phyloP scores from a whole-genome alignment of 2,329 filamentous ascomycete species.

The Simplicillium aogashimaense region DNA sequence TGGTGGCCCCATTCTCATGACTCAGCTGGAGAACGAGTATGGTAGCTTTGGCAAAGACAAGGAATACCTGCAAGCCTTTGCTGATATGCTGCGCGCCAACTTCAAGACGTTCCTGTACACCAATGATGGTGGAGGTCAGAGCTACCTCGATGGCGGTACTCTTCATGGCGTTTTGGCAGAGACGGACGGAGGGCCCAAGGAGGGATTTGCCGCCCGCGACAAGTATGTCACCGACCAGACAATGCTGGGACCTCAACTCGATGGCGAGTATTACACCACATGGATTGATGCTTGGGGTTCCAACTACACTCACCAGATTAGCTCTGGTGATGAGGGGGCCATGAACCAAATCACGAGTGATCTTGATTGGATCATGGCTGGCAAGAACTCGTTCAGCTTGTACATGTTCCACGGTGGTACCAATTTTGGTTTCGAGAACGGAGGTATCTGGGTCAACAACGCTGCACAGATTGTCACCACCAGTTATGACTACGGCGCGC shows the following conservation, averaged over 20 bases:
- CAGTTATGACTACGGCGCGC: constrained; percentile 40
- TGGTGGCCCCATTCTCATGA: constrained; percentile 38
- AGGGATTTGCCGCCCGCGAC: constrained; percentile 28
- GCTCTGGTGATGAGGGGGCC: constrained; percentile 12
- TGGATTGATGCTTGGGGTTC: constrained; percentile 33
- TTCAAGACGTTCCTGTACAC: constrained; percentile 37
- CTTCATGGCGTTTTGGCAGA: constrained; percentile 33
- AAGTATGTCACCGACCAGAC: constrained; percentile 29
- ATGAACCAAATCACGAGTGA: constrained; percentile 19
- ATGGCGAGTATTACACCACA: constrained; percentile 39
- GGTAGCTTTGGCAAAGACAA: constrained; percentile 36
- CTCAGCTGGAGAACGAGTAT: constrained; percentile 42
- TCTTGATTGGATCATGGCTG: constrained; percentile 24
- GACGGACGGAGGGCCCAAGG: constrained; percentile 31
- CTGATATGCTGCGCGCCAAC: constrained; percentile 27
- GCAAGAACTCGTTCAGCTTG: constrained; percentile 33
- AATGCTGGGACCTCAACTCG: constrained; percentile 32
- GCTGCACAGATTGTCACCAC: constrained; percentile 28
- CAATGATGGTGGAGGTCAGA: constrained; percentile 35
- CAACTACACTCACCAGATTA: constrained; percentile 22
- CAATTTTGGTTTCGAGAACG: constrained; percentile 37
- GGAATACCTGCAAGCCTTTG: constrained; percentile 27
- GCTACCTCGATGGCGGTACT: constrained; percentile 29
- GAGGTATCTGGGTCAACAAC: constrained; percentile 29
- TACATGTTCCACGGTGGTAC: constrained; percentile 46